Base-by-base conservation (phyloP, 2,329 filamentous ascomycete species). In the Ophiostoma triangulosporum region DNA sequence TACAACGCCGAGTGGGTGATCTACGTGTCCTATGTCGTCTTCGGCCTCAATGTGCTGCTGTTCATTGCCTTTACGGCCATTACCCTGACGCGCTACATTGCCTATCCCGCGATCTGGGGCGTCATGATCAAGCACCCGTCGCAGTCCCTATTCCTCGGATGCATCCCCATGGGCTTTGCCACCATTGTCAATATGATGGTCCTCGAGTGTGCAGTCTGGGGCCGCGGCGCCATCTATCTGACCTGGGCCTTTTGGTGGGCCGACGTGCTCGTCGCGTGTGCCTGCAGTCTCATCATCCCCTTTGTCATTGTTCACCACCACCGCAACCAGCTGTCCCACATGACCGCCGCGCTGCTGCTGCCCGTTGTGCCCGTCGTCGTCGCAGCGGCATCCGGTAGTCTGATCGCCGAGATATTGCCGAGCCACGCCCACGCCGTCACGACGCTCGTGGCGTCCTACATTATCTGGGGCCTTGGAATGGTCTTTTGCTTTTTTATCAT, bases 381-480 rank as follows among this genome's bases (percentile, higher is more conserved):
- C 32, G 78, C 80, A 0, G 72, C 83, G 0, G 79, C 78, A 1
- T 75, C 78, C 0, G 83, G 84, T 3, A 78, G 75, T n/a, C 69
- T 83, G 52, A 70, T 86, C 1, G 80, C 83, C 6, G 71, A 73
- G n/a, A 69, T 76, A 14, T 70, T 88, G 0, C 72, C 74, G 1
- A 68, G 81, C 57, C 66, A 67, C 1, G 64, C 71, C 17, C 73
- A 80, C 58, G 78, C 78, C 4, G 64, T 84, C 20, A 75, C 73
- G 35, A 87, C 83, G 0, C 61, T 87, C 22, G 67, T 85, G n/a
- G 70, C 71, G 15, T 81, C 74, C 3, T 88, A 86, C 62, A 69
- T 86, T 15, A 75, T 87, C 58, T 86, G 80, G 81, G 83, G 83
- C 0, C 77, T 80, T 54, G 79, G 81, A 4, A 72, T 68, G 59